Evolutionary conservation across 2,329 filamentous ascomycete genomes (phyloP).

Genomic region (Talaromyces piceae): DNA sequence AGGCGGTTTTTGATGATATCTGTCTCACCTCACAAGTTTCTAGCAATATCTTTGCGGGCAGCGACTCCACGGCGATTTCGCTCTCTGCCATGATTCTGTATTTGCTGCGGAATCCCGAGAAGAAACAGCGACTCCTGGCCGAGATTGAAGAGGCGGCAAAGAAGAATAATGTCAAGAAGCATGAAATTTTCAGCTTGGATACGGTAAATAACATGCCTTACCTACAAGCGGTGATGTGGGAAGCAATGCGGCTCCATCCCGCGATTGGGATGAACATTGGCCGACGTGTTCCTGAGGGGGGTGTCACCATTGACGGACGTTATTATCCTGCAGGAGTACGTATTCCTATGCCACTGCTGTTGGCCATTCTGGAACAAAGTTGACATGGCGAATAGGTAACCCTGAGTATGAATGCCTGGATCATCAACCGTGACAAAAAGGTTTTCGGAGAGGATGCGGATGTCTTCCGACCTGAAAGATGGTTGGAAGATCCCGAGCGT

Average conservation of each 20-base stretch:
- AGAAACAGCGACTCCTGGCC: conserved; percentile 22
- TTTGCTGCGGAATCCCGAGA: conserved; percentile 26
- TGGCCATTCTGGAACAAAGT: not conserved
- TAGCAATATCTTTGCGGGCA: conserved; percentile 35
- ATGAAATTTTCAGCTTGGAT: conserved; percentile 19
- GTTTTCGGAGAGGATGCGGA: conserved; percentile 9
- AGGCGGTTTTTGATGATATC: conserved; percentile 30
- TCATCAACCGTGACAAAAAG: conserved; percentile 7
- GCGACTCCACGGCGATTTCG: conserved; percentile 39
- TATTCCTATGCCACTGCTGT: not conserved
- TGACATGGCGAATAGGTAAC: not conserved
- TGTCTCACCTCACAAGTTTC: conserved; percentile 31
- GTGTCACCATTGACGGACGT: conserved; percentile 10
- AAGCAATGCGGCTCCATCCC: conserved; percentile 14
- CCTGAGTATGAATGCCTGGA: conserved; percentile 8
- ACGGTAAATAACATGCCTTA: conserved; percentile 30
- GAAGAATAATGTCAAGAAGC: conserved; percentile 13
- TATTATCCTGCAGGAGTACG: conserved; percentile 15
- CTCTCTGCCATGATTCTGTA: conserved; percentile 31
- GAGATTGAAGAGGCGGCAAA: conserved; percentile 24
- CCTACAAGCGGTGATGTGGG: conserved; percentile 16
- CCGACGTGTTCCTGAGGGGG: conserved; percentile 14
- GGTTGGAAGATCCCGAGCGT: conserved; percentile 1
- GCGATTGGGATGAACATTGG: conserved; percentile 13
- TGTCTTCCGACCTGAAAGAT: conserved; percentile 8